Percentiles rank a stretch among this genome's conserved stretches.
Conservation (phyloP, 805 yeast genomes). For the Allodekkera sacchari region DNA sequence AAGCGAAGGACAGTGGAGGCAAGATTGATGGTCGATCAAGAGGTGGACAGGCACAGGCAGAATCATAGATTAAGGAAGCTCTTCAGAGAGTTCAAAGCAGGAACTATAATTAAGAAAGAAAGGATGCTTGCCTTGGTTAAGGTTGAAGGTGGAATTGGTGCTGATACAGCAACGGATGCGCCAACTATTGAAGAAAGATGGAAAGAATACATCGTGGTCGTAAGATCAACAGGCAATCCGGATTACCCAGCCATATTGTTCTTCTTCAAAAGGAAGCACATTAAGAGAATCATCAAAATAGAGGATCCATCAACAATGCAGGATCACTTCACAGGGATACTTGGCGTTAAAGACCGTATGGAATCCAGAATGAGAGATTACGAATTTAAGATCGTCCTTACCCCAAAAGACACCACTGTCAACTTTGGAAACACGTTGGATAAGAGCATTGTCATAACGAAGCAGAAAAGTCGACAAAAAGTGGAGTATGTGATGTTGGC, state of each 20-base stretch:
- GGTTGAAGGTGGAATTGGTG: slow-evolving; percentile 10
- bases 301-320: not conserved
- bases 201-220: slow-evolving; percentile 71
- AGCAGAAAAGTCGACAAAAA: slow-evolving; percentile 5
- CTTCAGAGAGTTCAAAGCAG: slow-evolving; percentile 32
- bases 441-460: slow-evolving; percentile 52
- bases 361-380: slow-evolving; percentile 8
- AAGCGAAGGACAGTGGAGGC: not conserved
- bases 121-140: slow-evolving; percentile 53
- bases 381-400: slow-evolving; percentile 11
- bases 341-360: slow-evolving; percentile 5
- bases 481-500: slow-evolving; percentile 44
- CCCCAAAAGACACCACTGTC: slow-evolving; percentile 26
- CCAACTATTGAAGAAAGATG: slow-evolving; percentile 62
- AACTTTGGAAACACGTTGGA: slow-evolving; percentile 60
- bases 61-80: slow-evolving; percentile 13
- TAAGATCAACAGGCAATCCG: slow-evolving; percentile 48
- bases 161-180: slow-evolving; percentile 32
- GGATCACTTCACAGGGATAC: not conserved
- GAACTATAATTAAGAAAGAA: slow-evolving; percentile 59
- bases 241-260: slow-evolving; percentile 53
- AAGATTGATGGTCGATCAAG: not conserved
- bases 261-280: slow-evolving; percentile 43
- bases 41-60: not conserved
- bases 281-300: slow-evolving; percentile 9